Conservation (phyloP, 345 rosid genomes). For the Laguncularia racemosa region DNA sequence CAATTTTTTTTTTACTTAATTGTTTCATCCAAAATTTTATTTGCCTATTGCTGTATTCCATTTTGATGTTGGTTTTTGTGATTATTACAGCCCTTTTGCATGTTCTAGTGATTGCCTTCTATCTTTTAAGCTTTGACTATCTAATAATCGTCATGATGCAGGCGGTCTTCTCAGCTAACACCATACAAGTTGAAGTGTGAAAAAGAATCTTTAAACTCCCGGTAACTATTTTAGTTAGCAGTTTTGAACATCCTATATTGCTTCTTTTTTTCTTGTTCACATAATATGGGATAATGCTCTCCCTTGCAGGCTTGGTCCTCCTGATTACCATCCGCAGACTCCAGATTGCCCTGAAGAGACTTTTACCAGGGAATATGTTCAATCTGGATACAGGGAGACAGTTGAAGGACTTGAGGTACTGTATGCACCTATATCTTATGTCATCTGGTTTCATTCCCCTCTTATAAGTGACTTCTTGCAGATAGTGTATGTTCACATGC, state of each 20-base stretch:
- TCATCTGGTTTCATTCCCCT: not conserved
- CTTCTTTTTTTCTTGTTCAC: not conserved
- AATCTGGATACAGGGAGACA: conserved; percentile 81
- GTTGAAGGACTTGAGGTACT: conserved; percentile 95
- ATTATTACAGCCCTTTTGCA: not conserved
- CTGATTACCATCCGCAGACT: conserved; percentile 90
- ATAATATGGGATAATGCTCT: conserved; percentile 1
- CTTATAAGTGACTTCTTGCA: too few species aligned
- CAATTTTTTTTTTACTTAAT: too few species aligned
- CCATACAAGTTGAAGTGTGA: conserved; percentile 94
- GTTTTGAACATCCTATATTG: not conserved
- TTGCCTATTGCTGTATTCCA: too few species aligned
- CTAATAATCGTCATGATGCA: conserved; percentile 24
- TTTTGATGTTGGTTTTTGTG: not conserved
- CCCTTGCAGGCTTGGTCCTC: conserved; percentile 80
- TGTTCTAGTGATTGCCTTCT: not conserved
- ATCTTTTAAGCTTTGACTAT: conserved; percentile 1
- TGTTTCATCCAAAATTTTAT: too few species aligned
- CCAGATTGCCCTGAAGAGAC: conserved; percentile 91
- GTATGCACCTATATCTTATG: conserved; percentile 6
- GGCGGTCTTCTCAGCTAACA: conserved; percentile 61
- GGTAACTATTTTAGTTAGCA: conserved; percentile 34
- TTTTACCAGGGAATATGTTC: conserved; percentile 71
- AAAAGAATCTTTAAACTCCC: conserved; percentile 73
- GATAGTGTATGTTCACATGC: too few species aligned